phyloP scores from a whole-genome alignment of 352 stramenopile species.

The Vaucheria bursata region DNA sequence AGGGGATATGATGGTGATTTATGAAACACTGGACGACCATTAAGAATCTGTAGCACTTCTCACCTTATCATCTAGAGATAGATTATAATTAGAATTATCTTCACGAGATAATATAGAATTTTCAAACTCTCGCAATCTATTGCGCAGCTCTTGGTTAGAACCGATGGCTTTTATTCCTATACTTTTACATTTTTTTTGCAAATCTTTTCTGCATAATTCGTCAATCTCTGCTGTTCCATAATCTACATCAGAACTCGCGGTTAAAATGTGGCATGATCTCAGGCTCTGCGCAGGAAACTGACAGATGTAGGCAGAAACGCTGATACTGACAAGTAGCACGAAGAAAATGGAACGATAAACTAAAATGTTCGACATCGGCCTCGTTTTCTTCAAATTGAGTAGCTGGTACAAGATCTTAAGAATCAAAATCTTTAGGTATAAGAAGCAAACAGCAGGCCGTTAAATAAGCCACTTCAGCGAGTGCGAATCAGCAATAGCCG shows the following conservation, averaged over 20 bases:
- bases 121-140: conserved; percentile 11
- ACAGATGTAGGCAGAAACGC: too few species aligned
- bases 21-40: background rate
- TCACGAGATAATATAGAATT: conserved; percentile 5
- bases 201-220: conserved; percentile 13
- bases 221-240: background rate
- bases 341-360: too few species aligned
- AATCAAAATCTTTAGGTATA: too few species aligned
- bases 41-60: background rate
- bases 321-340: too few species aligned
- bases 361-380: too few species aligned
- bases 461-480: too few species aligned
- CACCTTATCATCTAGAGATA: background rate
- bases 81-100: background rate
- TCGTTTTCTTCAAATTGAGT: too few species aligned
- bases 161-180: conserved; percentile 29
- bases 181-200: conserved; percentile 31
- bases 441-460: too few species aligned
- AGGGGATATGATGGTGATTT: background rate
- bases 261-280: too few species aligned
- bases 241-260: background rate
- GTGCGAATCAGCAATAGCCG: too few species aligned
- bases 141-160: conserved; percentile 21
- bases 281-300: too few species aligned
- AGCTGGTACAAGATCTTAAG: too few species aligned